phyloP scores from a whole-genome alignment of 208 protist genomes.

The Trichomonas gallinae region DNA sequence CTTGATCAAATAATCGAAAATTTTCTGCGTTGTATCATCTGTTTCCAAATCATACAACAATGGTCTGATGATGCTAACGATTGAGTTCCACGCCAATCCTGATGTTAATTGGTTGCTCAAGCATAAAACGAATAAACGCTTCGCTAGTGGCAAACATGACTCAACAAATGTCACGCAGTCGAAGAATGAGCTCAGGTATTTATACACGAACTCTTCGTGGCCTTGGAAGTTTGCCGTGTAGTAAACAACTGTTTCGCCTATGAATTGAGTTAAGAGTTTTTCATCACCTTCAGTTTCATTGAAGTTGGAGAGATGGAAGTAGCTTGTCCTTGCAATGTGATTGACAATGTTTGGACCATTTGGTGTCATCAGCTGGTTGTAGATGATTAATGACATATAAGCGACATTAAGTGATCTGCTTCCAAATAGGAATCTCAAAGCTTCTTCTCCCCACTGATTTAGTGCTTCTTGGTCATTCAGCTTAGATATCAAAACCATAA shows the following conservation, averaged over 20 bases:
- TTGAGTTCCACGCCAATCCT: neutral
- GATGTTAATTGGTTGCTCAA: neutral
- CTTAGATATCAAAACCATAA: neutral
- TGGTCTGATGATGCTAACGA: neutral
- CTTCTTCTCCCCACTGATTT: neutral
- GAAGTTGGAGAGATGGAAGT: neutral
- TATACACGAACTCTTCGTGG: neutral
- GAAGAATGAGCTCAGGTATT: neutral
- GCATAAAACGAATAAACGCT: neutral
- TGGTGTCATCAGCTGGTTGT: neutral
- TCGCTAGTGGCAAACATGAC: neutral
- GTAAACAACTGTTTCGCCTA: neutral
- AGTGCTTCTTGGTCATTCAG: neutral
- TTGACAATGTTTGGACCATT: neutral
- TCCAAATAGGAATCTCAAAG: neutral
- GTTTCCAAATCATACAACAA: neutral
- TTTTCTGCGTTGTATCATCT: neutral
- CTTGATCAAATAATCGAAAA: conserved; percentile 3
- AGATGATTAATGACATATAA: neutral
- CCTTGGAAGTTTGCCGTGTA: neutral
- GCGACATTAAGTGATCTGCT: neutral
- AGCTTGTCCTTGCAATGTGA: neutral
- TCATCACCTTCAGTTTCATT: neutral
- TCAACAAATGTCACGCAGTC: neutral
- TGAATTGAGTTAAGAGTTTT: neutral